Evolutionary conservation across 148 eudicot genomes (phyloP), one percentile per base, ranked within the genome.

Genomic region (Chenopodium berlandieri): DNA sequence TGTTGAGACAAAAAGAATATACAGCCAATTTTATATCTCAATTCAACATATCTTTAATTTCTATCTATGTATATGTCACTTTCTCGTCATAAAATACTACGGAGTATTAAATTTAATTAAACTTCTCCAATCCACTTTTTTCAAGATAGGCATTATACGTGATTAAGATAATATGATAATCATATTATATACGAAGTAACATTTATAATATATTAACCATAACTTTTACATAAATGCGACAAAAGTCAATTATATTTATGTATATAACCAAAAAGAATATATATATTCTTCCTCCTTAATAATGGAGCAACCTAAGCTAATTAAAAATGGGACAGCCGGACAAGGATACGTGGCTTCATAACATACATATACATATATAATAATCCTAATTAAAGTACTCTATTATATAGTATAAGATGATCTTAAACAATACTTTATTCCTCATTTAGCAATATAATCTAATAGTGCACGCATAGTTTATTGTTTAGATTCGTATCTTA

Each of bases 301-400:
- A 72, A 72, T 72, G 30, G 75, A 72, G 75, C 14, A 78, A 19
- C 4, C 52, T 40, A 40, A 40, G 44, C 44, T 37, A 69, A 52
- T 70, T 56, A 14, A 56, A 56, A 56, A 56, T 40, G 8, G 44
- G 44, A 40, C 44, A 23, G 69, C 47, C 30, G 44, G 17, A 4
- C 5, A 50, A 31, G 40, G 48, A 52, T 34, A 71, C 69, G 82
- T 79, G 76, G 76, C 19, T 34, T 34, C 0, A n/a, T 79, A 5
- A 40, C 7, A 40, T 40, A 40, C 44, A 40, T 40, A 40, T 5
- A 40, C 44, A 40, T 40, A 40, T 40, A 40, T 40, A 37, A 71
- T 40, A 23, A 37, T 20, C 19, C 40, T 71, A 71, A 71, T 71
- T 52, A 52, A 52, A 2, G 3, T 12, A 37, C 27, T 71, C 40